Evolutionary conservation across 176 grass and related monocot species (phyloP).

Genomic region (Chloris gayana): DNA sequence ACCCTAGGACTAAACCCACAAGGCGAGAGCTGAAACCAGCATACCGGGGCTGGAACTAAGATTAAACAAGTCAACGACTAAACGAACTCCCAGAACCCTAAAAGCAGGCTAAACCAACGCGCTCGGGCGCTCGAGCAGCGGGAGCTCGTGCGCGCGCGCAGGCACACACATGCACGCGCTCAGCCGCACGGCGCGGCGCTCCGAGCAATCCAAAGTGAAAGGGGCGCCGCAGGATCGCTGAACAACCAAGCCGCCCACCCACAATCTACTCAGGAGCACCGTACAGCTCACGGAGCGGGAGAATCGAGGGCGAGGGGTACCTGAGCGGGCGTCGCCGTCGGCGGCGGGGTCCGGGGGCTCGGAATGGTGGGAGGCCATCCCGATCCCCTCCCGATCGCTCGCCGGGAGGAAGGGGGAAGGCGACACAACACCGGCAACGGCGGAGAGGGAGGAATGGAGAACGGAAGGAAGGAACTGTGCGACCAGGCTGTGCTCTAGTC

Average conservation of each 20-base stretch:
- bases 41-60: neutral
- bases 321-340: constrained; percentile 20
- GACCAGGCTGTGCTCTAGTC: neutral
- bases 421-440: constrained; percentile 59
- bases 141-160: neutral
- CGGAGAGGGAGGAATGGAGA: neutral
- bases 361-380: constrained; percentile 52
- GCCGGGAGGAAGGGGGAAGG: neutral
- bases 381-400: constrained; percentile 37
- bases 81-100: constrained; percentile 37
- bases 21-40: neutral
- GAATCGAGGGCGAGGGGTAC: neutral
- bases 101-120: neutral
- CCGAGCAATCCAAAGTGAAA: neutral
- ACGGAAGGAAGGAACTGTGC: neutral
- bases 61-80: neutral
- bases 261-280: neutral
- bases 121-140: neutral
- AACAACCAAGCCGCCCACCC: neutral
- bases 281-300: neutral
- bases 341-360: constrained; percentile 20
- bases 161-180: neutral
- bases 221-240: constrained; percentile 1
- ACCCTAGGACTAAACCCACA: constrained; percentile 40
- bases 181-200: neutral